Evolutionary conservation across 208 protist genomes (phyloP).

Genomic region (Crithidia bombi): DNA sequence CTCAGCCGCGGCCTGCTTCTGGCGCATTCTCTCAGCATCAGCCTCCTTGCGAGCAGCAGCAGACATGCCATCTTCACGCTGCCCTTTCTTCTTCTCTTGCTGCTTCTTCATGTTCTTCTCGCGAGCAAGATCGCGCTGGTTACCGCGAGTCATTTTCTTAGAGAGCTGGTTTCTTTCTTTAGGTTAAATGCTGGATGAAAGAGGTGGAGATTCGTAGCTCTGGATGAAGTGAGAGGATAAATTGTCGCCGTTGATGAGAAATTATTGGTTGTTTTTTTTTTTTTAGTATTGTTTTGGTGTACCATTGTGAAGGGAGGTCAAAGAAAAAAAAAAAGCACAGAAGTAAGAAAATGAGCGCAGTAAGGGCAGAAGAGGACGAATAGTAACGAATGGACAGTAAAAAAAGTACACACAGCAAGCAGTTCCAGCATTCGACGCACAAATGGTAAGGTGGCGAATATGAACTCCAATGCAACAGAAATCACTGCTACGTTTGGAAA

Average conservation of each 20-base stretch:
- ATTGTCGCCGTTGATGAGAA: neutral
- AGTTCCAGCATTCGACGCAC: too few relatives aligned
- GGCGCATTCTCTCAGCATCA: constrained; percentile 87
- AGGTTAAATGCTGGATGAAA: neutral
- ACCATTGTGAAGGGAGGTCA: neutral
- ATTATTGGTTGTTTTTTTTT: neutral
- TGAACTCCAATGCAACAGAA: too few relatives aligned
- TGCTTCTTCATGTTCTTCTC: constrained; percentile 89
- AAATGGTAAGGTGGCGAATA: too few relatives aligned
- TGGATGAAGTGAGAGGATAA: neutral
- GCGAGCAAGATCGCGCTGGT: constrained; percentile 89
- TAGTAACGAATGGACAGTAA: too few relatives aligned
- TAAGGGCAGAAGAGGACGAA: too few relatives aligned
- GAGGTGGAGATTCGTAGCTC: neutral
- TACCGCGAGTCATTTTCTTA: constrained; percentile 82
- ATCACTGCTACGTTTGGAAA: too few relatives aligned
- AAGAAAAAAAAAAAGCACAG: constrained; percentile 10
- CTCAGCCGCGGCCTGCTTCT: constrained; percentile 79
- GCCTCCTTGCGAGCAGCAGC: constrained; percentile 76
- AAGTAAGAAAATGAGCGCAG: neutral
- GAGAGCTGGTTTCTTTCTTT: constrained; percentile 1
- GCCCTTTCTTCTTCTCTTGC: constrained; percentile 73
- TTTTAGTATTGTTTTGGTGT: neutral
- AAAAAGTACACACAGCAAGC: too few relatives aligned
- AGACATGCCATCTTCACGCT: constrained; percentile 71